Base-by-base conservation (phyloP, 2,329 filamentous ascomycete species). In the Arachnomyces sp. region DNA sequence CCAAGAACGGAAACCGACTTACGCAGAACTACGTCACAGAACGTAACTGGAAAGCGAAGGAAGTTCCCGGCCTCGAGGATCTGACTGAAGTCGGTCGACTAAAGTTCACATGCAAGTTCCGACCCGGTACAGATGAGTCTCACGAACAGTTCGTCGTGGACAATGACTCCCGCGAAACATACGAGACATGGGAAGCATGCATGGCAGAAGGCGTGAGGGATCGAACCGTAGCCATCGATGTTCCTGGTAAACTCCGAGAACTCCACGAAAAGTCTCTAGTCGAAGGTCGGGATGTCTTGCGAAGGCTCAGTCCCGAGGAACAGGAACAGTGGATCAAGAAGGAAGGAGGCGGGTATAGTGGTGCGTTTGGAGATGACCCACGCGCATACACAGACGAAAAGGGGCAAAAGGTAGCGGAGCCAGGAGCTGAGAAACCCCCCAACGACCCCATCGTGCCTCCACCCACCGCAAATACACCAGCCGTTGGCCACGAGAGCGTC, bases 161-260 rank as follows among this genome's bases (percentile, higher is more conserved):
- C 60, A 94, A 94, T 54, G 81, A 94, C 57, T 82, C 83, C 1
- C 81, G 90, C 25, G 92, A 96, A 68, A 95, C 89, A 0, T 94
- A 86, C 48, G 90, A 96, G 65, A 84, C 83, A 0, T 96, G 89
- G 87, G 88, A 95, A 61, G 85, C 88, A 0, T 95, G 90, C 59
- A 77, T 83, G 31, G 79, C 87, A 0, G 89, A 96, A 60, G 90
- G 90, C 9, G 85, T 94, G 0, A 79, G 92, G 2, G 65, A 72
- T 11, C 75, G 80, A 40, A 74, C 78, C 18, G 86, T 95, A 1
- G 67, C 74, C 7, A 74, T 79, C 16, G 82, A 93, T 53, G 70
- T 94, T 0, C 85, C 88, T 0, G 76, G 80, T 1, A 65, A 76
- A 8, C 73, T 90, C 0, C 77, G 84, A 59, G 73, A 82, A 52